Conservation (phyloP, 768 basidiomycete species). For the Lentinula aciculospora region DNA sequence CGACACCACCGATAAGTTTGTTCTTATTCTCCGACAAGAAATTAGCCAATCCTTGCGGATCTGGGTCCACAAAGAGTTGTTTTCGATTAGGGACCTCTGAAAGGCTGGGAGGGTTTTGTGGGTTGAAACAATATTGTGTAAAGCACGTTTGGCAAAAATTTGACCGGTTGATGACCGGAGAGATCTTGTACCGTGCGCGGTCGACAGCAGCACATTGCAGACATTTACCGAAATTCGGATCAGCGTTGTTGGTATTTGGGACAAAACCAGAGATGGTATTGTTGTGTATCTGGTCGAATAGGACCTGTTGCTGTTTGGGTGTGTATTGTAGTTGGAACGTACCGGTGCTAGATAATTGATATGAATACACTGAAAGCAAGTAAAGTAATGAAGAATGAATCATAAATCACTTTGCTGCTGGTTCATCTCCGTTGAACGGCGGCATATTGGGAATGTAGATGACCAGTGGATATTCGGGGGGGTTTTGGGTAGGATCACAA, state of each 20-base stretch:
- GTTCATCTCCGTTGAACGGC: slow-evolving; percentile 51
- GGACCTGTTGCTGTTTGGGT: slow-evolving; percentile 42
- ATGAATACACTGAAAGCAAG: slow-evolving; percentile 7
- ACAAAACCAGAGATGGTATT: slow-evolving; percentile 57
- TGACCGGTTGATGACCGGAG: slow-evolving; percentile 17
- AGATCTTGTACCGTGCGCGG: slow-evolving; percentile 21
- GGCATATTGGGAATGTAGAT: slow-evolving; percentile 77
- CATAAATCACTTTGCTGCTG: slow-evolving; percentile 54
- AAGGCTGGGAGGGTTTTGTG: slow-evolving; percentile 12
- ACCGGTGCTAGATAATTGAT: slow-evolving; percentile 31
- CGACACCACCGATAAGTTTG: slow-evolving; percentile 40
- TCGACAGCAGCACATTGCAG: slow-evolving; percentile 41
- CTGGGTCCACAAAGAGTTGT: slow-evolving; percentile 46
- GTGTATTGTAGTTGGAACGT: slow-evolving; percentile 63
- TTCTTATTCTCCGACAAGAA: slow-evolving; percentile 44
- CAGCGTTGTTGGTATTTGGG: slow-evolving; percentile 52
- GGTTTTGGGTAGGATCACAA: slow-evolving; percentile 47
- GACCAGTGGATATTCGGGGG: slow-evolving; percentile 58
- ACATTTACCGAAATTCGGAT: slow-evolving; percentile 47
- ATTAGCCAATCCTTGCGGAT: slow-evolving; percentile 38
- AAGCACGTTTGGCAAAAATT: slow-evolving; percentile 22
- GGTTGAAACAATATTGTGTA: slow-evolving; percentile 27
- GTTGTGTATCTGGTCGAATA: slow-evolving; percentile 55
- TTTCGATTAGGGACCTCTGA: slow-evolving; percentile 29
- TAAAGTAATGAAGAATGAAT: neutral